Evolutionary conservation across 2,329 filamentous ascomycete species (phyloP), one percentile per base, ranked within the genome.

Genomic region (Phyllosticta citrichinensis): DNA sequence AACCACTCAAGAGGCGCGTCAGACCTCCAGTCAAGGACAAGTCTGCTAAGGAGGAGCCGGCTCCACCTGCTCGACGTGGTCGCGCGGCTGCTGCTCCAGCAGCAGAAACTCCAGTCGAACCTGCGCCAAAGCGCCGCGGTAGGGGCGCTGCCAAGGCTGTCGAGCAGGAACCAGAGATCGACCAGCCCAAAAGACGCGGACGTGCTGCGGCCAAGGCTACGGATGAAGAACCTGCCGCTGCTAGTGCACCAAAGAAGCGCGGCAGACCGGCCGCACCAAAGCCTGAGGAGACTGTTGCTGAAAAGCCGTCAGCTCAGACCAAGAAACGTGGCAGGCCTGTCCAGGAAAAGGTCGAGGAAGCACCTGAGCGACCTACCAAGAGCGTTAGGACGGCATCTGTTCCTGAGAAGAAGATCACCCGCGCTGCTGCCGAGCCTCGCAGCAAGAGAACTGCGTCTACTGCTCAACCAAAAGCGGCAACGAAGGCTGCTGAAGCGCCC

Each of bases 1-100:
- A 63, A 35, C 60, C 63, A 55, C 64, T 68, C 5, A 71, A 69
- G 64, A 71, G 69, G 64, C 68, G 69, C 52, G 70, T 68, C 57
- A 62, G 68, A 22, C 65, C 68, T n/a, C 40, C 50, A 5, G 17
- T 33, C 20, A 61, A 61, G 47, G 53, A 57, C 35, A 20, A 10
- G 6, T 27, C 11, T 19, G 30, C 30, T 19, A 51, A 20, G 33
- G 25, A 25, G 5, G 20, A 53, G 19, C 47, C 55, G 30, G 55
- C 50, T 33, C 33, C 51, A 2, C 17, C 50, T 22, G 20, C 40
- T 27, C 52, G 56, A 27, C 55, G 54, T 19, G 58, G 58, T 2
- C 55, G 54, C 27, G 57, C 40, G 50, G 52, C 60, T 22, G 55
- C 33, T 24, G 59, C 24, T 9, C 35, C 53, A 17, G 35, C 20